A percentile compares a stretch with the other conserved stretches of the same genome.
Evolutionary conservation across 257 asterid species (phyloP).

Genomic region (Lithospermum erythrorhizon): DNA sequence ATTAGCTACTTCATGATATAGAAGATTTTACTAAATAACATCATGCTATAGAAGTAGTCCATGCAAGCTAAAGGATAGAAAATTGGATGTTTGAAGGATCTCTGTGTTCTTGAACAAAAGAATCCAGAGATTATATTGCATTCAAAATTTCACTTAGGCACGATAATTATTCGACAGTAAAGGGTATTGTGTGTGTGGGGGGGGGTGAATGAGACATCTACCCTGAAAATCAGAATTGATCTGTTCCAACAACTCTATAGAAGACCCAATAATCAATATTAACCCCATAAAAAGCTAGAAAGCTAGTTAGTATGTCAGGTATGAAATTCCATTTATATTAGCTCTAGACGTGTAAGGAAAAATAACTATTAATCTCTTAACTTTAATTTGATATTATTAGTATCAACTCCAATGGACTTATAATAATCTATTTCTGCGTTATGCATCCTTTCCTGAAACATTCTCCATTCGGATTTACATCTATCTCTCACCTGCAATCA

Average conservation of each 20-base stretch:
- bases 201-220: not conserved
- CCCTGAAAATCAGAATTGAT: too few species aligned
- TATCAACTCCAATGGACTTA: slow-evolving; percentile 41
- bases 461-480: slow-evolving; percentile 64
- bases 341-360: not conserved
- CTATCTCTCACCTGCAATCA: slow-evolving; percentile 51
- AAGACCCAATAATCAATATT: not conserved
- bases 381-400: slow-evolving; percentile 18
- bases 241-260: not conserved
- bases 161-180: not conserved
- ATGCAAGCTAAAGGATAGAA: not conserved
- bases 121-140: not conserved
- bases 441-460: slow-evolving; percentile 47
- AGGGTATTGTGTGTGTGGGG: too few species aligned
- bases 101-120: not conserved
- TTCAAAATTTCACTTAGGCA: not conserved
- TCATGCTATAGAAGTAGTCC: not conserved
- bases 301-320: too few species aligned
- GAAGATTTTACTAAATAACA: not conserved
- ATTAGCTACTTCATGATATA: too few species aligned
- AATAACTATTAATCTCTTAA: not conserved
- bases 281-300: not conserved
- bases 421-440: slow-evolving; percentile 55
- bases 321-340: not conserved
- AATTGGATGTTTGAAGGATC: not conserved